Evolutionary conservation across 768 basidiomycete genomes (phyloP), one percentile per base, ranked within the genome.

Genomic region (Melanogaster broomeanus): DNA sequence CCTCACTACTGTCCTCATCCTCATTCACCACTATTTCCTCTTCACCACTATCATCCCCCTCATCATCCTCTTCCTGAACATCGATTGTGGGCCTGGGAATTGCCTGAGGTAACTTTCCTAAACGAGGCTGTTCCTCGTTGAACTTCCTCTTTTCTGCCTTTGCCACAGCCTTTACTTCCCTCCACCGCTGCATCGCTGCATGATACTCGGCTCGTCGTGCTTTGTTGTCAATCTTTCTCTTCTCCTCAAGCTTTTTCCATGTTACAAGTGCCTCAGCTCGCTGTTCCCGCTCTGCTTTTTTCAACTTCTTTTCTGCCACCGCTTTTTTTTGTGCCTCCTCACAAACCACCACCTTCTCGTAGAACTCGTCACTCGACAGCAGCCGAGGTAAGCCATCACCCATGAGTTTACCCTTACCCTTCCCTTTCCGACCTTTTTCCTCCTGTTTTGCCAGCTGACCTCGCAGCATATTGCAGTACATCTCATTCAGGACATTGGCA

Each of bases 351-450:
- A 53, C 52, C 30, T 35, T n/a, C 21, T 42, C 30, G 5, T 48
- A 49, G 35, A 53, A 53, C 30, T 49, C 38, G 19, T 53, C 40
- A 15, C 46, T 21, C 1, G 47, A 28, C 13, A 53, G 40, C 10
- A 53, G 33, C 11, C 15, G 4, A 13, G 41, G 52, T 12, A 53
- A 37, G 25, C 46, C 12, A 12, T 53, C 25, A 3, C 52, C 52
- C 39, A 39, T 22, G 19, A 48, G 21, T 19, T 42, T 25, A 13
- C 33, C 33, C 33, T 25, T 53, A 18, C 28, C 34, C n/a, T 48
- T 47, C 25, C 25, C 27, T 38, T 34, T 42, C 31, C 12, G 3
- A 46, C 12, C 3, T 12, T 42, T 53, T 38, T 49, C 31, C 34
- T 53, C 46, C 25, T 48, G 30, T 21, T 41, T 22, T 31, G 38